These are phyloP conservation scores for Trametes hirsuta DNA, from an alignment of 1,284 basidiomycete species.

Conservation along the genomic window DNA sequence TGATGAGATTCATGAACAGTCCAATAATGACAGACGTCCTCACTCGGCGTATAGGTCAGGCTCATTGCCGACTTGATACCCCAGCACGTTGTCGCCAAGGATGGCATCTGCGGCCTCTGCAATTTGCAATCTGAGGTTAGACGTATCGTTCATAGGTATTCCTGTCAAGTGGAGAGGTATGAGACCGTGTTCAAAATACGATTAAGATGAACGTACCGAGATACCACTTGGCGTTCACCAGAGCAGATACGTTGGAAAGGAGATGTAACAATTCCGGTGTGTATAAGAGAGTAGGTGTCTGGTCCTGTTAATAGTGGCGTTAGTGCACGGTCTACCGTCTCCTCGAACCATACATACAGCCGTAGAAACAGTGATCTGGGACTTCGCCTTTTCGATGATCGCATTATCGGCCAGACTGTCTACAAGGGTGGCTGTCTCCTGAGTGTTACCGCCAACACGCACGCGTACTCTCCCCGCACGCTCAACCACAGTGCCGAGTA, in stretches of 20 bases:
- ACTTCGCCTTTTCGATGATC: slow-evolving; percentile 53
- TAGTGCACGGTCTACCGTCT: background rate
- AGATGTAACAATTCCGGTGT: slow-evolving; percentile 46
- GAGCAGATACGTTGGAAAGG: slow-evolving; percentile 43
- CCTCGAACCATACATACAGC: background rate
- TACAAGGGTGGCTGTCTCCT: slow-evolving; percentile 62
- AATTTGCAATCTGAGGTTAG: slow-evolving; percentile 56
- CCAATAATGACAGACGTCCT: background rate
- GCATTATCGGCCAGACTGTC: slow-evolving; percentile 46
- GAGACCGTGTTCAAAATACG: background rate
- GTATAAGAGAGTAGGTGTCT: slow-evolving; percentile 47
- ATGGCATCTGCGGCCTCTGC: slow-evolving; percentile 52
- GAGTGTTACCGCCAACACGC: slow-evolving; percentile 76
- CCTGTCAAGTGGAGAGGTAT: slow-evolving; percentile 21
- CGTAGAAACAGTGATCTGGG: slow-evolving; percentile 21
- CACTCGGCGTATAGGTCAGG: slow-evolving; percentile 61
- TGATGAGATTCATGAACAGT: background rate
- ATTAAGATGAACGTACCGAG: slow-evolving; percentile 32
- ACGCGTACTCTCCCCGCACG: slow-evolving; percentile 58
- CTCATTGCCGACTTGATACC: slow-evolving; percentile 70
- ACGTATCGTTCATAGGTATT: slow-evolving; percentile 55
- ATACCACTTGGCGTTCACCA: slow-evolving; percentile 47
- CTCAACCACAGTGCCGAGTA: slow-evolving; percentile 63
- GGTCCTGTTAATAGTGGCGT: slow-evolving; percentile 24
- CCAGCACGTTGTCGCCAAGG: slow-evolving; percentile 61